These are phyloP conservation scores for Alternaria tenuissima DNA, from an alignment of 2,329 filamentous ascomycete genomes.

Conservation along the genomic window DNA sequence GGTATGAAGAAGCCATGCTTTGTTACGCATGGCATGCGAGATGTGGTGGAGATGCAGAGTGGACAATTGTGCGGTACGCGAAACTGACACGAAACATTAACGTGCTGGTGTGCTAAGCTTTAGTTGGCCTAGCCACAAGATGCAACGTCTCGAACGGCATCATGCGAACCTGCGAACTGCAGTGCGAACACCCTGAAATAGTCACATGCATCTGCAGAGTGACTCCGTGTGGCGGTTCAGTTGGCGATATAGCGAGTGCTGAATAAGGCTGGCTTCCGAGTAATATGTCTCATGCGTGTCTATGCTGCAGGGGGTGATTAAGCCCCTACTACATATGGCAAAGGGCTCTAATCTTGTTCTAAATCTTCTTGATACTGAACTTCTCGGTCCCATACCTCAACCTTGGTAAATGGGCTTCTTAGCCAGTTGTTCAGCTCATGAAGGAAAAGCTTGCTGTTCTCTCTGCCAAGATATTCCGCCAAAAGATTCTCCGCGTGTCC, in stretches of 20 bases:
- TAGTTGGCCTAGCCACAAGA: not conserved
- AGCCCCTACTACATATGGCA: not conserved
- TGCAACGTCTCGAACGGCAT: conserved; percentile 6
- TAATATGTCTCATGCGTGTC: not conserved
- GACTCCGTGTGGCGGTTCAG: not conserved
- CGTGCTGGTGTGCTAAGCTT: not conserved
- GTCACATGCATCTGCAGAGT: not conserved
- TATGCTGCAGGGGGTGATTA: not conserved
- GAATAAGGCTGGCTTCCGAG: not conserved
- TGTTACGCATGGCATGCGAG: not conserved
- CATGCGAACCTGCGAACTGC: not conserved
- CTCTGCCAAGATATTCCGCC: conserved; percentile 77
- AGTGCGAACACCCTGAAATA: conserved; percentile 2
- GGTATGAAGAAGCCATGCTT: conserved; percentile 3
- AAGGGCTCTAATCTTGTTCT: not conserved
- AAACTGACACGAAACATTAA: conserved; percentile 15
- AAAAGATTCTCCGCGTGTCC: conserved; percentile 83
- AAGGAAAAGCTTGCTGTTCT: conserved; percentile 77
- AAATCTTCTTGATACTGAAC: conserved; percentile 70
- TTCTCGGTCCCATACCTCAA: conserved; percentile 80
- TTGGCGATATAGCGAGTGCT: not conserved
- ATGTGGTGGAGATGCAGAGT: not conserved
- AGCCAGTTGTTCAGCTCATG: conserved; percentile 88
- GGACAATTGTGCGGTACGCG: conserved; percentile 1
- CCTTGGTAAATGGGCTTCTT: conserved; percentile 75